These are phyloP conservation scores for Bonia amplexicaulis DNA, from an alignment of 176 grass and related monocot species.

Conservation along the genomic window DNA sequence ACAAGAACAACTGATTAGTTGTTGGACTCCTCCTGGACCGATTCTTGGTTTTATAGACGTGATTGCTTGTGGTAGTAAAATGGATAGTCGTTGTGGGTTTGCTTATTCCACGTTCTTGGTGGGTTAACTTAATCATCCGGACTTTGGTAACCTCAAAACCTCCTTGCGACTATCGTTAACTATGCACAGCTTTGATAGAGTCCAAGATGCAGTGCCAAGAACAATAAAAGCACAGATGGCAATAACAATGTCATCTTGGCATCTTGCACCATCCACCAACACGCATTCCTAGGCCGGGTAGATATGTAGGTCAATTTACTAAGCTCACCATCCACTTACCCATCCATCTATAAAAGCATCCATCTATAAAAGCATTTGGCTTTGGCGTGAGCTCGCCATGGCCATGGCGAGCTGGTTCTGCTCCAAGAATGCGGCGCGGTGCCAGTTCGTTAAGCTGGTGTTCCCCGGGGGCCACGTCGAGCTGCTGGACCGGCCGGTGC, in stretches of 20 bases:
- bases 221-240: slow-evolving; percentile 13
- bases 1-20: too few species aligned
- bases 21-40: too few species aligned
- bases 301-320: neutral
- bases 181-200: neutral
- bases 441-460: slow-evolving; percentile 44
- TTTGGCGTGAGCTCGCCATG: neutral
- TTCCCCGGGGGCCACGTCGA: slow-evolving; percentile 50
- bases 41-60: too few species aligned
- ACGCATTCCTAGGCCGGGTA: neutral
- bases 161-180: slow-evolving; percentile 20
- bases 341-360: neutral
- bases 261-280: neutral
- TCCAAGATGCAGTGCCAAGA: slow-evolving; percentile 17
- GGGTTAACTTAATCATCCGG: neutral
- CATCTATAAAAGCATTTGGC: neutral
- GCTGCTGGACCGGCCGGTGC: slow-evolving; percentile 42
- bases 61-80: too few species aligned
- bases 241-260: slow-evolving; percentile 26
- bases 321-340: neutral
- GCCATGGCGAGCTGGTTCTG: slow-evolving; percentile 48
- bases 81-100: too few species aligned
- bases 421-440: neutral
- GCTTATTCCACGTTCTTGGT: too few species aligned
- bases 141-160: slow-evolving; percentile 28